These are phyloP conservation scores for Penicillium sp. DNA, from an alignment of 2,329 filamentous ascomycete genomes.

Conservation along the genomic window DNA sequence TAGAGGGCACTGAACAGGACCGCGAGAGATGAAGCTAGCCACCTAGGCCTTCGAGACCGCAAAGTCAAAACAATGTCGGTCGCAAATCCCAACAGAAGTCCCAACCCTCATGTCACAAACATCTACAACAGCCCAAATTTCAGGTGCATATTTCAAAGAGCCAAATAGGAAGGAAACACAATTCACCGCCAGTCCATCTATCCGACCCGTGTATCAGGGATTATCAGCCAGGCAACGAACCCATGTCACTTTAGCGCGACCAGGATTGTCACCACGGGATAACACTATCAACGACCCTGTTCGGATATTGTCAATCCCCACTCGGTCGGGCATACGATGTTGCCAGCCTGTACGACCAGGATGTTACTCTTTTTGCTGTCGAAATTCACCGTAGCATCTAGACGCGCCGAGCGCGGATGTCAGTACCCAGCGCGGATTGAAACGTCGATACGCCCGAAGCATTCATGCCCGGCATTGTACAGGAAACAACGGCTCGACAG, in stretches of 20 bases:
- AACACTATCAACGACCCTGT: not conserved
- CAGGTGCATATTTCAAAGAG: not conserved
- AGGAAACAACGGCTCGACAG: not conserved
- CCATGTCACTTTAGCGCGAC: constrained; percentile 2
- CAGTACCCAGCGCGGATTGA: constrained; percentile 5
- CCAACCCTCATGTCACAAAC: not conserved
- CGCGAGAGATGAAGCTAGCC: not conserved
- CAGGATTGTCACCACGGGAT: not conserved
- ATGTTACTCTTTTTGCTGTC: not conserved
- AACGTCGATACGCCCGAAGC: constrained; percentile 3
- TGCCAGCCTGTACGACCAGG: not conserved
- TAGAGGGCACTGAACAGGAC: too few species aligned
- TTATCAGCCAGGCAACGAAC: not conserved
- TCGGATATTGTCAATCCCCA: constrained; percentile 6
- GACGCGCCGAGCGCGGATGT: constrained; percentile 5
- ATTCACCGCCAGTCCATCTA: constrained; percentile 8
- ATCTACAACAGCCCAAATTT: not conserved
- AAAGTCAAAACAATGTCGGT: constrained; percentile 1
- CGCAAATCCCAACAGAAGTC: not conserved
- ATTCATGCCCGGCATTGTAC: not conserved
- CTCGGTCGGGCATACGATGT: not conserved
- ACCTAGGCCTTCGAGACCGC: not conserved
- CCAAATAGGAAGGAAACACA: constrained; percentile 8
- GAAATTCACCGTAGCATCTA: constrained; percentile 1
- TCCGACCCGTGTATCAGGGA: constrained; percentile 2